A percentile compares a stretch with the other conserved stretches of the same genome.
These are phyloP conservation scores for Chrysanthemum seticuspe DNA, from an alignment of 129 eudicot genomes.

Conservation along the genomic window DNA sequence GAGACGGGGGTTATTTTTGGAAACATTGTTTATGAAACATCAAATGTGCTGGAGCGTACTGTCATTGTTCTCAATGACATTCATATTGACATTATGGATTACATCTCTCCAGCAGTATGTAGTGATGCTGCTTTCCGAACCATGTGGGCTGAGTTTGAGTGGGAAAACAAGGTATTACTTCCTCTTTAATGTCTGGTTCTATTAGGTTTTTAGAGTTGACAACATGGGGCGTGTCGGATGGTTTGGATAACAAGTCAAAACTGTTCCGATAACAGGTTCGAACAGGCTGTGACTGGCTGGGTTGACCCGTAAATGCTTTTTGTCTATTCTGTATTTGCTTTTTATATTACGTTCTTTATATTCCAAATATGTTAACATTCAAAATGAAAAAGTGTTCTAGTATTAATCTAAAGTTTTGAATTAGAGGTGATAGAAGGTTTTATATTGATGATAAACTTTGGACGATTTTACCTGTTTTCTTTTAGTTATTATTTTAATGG, in stretches of 20 bases:
- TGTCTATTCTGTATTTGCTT: no score
- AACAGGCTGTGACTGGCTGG: no score
- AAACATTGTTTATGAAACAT: constrained; percentile 90
- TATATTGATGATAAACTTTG: no score
- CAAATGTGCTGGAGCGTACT: constrained; percentile 84
- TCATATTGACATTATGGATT: constrained; percentile 97
- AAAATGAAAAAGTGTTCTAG: no score
- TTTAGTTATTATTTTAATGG: no score
- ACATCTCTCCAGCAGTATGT: constrained; percentile 94
- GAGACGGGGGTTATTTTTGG: constrained; percentile 98
- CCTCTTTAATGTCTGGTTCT: constrained; percentile 6
- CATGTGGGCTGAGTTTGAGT: constrained; percentile 99
- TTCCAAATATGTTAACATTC: no score
- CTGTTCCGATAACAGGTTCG: no score
- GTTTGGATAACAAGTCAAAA: constrained; percentile 4
- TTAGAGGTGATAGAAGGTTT: no score
- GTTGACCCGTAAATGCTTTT: no score
- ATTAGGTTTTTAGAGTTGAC: neutral
- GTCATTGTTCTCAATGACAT: constrained; percentile 93
- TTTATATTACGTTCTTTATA: no score
- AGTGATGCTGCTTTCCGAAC: constrained; percentile 90
- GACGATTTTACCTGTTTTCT: no score
- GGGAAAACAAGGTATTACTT: constrained; percentile 92
- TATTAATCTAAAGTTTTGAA: no score
- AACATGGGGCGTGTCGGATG: neutral